A percentile compares a stretch with the other conserved stretches of the same genome.
phyloP scores from a whole-genome alignment of 306 rosid species.

The Delonix regia region DNA sequence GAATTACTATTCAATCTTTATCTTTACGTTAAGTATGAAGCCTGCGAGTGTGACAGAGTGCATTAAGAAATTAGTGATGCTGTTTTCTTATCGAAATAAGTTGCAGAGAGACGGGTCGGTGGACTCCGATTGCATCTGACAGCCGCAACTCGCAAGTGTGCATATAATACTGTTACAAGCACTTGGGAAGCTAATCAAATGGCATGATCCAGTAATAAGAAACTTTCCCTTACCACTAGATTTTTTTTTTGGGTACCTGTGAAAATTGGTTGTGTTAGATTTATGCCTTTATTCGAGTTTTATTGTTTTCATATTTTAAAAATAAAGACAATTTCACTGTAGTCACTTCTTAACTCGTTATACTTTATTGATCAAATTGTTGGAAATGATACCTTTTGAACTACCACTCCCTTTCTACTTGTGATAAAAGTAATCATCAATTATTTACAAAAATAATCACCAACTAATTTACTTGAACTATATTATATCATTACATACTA shows the following conservation, averaged over 20 bases:
- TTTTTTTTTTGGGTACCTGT: not conserved
- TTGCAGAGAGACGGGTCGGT: not conserved
- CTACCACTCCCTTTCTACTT: not conserved
- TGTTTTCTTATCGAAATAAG: not conserved
- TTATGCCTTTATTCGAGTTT: not conserved
- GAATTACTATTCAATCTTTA: not conserved
- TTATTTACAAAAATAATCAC: not conserved
- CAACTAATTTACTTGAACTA: not conserved
- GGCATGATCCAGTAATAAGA: not conserved
- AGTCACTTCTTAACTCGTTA: not conserved
- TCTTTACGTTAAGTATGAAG: not conserved
- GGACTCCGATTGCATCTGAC: not conserved
- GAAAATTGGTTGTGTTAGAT: not conserved
- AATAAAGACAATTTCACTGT: not conserved
- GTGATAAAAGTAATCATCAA: not conserved
- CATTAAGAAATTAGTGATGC: not conserved
- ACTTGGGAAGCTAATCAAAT: not conserved
- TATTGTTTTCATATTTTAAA: not conserved
- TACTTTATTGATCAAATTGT: not conserved
- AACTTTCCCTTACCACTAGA: not conserved
- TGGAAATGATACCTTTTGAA: not conserved
- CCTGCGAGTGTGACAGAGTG: not conserved
- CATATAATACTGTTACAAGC: not conserved
- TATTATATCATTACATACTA: not conserved
- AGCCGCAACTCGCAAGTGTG: not conserved